Base-by-base conservation (phyloP, 225 moss, liverwort and hornwort genomes). In the Climacium dendroides region DNA sequence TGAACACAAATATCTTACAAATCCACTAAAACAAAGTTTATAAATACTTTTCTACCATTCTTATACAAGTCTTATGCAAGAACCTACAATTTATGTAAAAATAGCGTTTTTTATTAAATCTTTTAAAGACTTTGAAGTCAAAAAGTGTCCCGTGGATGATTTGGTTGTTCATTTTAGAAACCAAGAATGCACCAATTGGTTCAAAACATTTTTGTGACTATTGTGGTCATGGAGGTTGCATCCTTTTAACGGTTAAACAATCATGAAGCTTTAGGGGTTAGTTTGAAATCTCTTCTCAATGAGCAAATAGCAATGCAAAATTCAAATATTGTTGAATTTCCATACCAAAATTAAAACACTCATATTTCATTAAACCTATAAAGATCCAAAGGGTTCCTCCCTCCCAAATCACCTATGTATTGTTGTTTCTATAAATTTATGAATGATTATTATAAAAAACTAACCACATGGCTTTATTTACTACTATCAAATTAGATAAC, bases 351-450 rank as follows among this genome's bases (percentile, higher is more conserved):
- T 69, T 39, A 3, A 4, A 63, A 34, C 4, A 37, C 0, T 39
- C 24, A 23, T 39, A 69, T 69, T 8, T 39, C 24, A 69, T 0
- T 24, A 0, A 67, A 67, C 22, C 0, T 0, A 0, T 12, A 37
- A 39, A 39, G 4, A 14, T 0, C 2, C 2, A 7, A 37, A 67
- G 4, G 6, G 0, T 3, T 67, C 7, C 0, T 67, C 23, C 23
- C 0, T 23, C 3, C 7, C 13, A 13, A 39, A 39, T 39, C 24
- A 69, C 0, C 3, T 13, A 23, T 37, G 4, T 7, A 37, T 7
- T 67, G 13, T 3, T 0, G 2, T 69, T 37, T 23, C 7, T 24
- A 24, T 23, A 13, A 13, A 4, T 7, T 39, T 23, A 69, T 66
- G 12, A 20, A 66, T 69, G 13, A 67, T 24, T 69, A 7, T 1